A percentile compares a stretch with the other conserved stretches of the same genome.
Conservation (phyloP, 805 yeast genomes). For the Wickerhamomyces bisporus region DNA sequence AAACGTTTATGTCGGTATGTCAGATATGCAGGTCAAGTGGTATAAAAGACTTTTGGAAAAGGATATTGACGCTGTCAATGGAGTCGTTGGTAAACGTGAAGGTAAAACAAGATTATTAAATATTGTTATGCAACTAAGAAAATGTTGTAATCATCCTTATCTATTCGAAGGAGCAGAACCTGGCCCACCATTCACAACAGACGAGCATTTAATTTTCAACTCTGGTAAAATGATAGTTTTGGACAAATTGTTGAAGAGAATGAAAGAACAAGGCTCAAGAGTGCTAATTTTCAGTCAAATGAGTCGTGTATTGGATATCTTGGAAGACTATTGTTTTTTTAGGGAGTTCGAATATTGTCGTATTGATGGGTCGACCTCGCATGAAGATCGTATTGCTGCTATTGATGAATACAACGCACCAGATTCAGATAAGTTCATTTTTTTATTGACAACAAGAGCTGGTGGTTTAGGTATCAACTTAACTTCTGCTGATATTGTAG, state of each 20-base stretch:
- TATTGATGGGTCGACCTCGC: constrained; percentile 90
- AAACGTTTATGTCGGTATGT: constrained; percentile 89
- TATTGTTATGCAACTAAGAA: constrained; percentile 94
- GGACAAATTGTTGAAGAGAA: constrained; percentile 72
- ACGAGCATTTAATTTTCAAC: constrained; percentile 86
- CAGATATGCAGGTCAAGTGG: constrained; percentile 93
- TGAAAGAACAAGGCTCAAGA: constrained; percentile 75
- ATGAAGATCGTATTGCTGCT: constrained; percentile 87
- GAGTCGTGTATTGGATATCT: constrained; percentile 83
- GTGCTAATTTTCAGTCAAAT: constrained; percentile 91
- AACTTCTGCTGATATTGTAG: constrained; percentile 87
- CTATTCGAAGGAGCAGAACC: constrained; percentile 99
- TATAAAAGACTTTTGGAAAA: constrained; percentile 83
- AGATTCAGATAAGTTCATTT: constrained; percentile 75
- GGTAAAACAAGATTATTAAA: constrained; percentile 86
- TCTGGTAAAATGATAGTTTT: constrained; percentile 87
- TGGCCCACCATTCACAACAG: constrained; percentile 95
- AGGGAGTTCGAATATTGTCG: constrained; percentile 84
- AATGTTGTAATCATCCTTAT: constrained; percentile 97
- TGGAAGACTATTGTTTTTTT: constrained; percentile 87
- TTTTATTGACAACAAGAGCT: constrained; percentile 87
- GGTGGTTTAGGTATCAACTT: constrained; percentile 95
- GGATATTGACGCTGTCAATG: constrained; percentile 94
- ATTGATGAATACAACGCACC: constrained; percentile 89
- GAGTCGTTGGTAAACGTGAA: constrained; percentile 90